A percentile compares a stretch with the other conserved stretches of the same genome.
Evolutionary conservation across 129 eudicot genomes (phyloP).

Genomic region (Arctium minus): DNA sequence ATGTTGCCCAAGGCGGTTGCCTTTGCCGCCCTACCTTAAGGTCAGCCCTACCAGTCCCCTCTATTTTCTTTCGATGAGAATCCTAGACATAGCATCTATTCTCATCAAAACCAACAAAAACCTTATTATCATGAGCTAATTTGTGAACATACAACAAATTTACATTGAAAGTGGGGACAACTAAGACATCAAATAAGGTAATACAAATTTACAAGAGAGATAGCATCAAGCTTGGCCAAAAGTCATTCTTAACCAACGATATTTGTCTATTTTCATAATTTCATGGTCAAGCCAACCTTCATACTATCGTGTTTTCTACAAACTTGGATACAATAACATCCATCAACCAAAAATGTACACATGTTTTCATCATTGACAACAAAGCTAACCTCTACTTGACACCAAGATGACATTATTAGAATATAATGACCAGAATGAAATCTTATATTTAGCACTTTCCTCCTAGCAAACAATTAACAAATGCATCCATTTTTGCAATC

Average conservation of each 20-base stretch:
- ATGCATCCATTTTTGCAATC: neutral
- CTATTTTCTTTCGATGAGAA: no score
- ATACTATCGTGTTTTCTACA: neutral
- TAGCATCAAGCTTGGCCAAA: neutral
- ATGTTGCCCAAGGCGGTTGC: no score
- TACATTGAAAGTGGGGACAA: no score
- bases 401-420: neutral
- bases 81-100: no score
- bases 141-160: no score
- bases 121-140: no score
- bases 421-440: neutral
- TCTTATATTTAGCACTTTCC: neutral
- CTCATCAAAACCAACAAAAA: no score
- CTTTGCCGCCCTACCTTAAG: no score
- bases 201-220: no score
- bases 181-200: no score
- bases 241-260: neutral
- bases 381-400: neutral
- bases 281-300: neutral
- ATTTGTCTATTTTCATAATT: neutral
- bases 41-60: no score
- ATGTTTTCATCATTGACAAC: no score
- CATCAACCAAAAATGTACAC: neutral
- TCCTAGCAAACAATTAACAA: neutral
- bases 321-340: neutral